Base-by-base conservation (phyloP, 2,329 filamentous ascomycete genomes). In the Zopfia rhizophila region DNA sequence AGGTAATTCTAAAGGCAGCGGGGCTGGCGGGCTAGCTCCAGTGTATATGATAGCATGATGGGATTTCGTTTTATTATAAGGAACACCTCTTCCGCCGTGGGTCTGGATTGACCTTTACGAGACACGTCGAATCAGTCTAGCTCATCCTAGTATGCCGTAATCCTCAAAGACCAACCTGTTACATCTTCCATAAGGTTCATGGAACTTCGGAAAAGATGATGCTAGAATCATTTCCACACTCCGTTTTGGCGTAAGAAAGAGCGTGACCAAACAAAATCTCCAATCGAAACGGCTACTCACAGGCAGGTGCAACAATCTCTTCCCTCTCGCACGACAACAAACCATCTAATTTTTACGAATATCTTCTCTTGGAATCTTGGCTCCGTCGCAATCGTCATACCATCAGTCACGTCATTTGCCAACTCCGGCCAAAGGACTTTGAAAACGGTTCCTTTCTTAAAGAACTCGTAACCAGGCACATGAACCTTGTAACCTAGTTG, bases 41-140 rank as follows among this genome's bases (percentile, higher is more conserved):
- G 50, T 52, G 24, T 52, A 38, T 8, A 53, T 46, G 38, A 55
- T 51, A 22, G 35, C 33, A 27, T 55, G 51, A 13, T 55, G 24
- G 4, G 36, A 17, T 30, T 51, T 48, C 2, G 11, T 30, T 12
- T 37, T 16, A n/a, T n/a, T n/a, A n/a, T n/a, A n/a, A n/a, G n/a
- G n/a, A n/a, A n/a, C n/a, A n/a, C n/a, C n/a, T n/a, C n/a, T n/a
- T n/a, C n/a, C n/a, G n/a, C n/a, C n/a, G n/a, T n/a, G n/a, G n/a
- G n/a, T n/a, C n/a, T n/a, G n/a, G n/a, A n/a, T n/a, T n/a, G n/a
- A n/a, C n/a, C n/a, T n/a, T n/a, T n/a, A n/a, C n/a, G 11, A 4
- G 7, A 19, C 3, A 28, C 14, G 14, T n/a, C 7, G 7, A 37
- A 8, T n/a, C n/a, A n/a, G n/a, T n/a, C n/a, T n/a, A n/a, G n/a